Evolutionary conservation across 371 early-diverging fungal genomes (phyloP).

Genomic region (Mortierella sp.): DNA sequence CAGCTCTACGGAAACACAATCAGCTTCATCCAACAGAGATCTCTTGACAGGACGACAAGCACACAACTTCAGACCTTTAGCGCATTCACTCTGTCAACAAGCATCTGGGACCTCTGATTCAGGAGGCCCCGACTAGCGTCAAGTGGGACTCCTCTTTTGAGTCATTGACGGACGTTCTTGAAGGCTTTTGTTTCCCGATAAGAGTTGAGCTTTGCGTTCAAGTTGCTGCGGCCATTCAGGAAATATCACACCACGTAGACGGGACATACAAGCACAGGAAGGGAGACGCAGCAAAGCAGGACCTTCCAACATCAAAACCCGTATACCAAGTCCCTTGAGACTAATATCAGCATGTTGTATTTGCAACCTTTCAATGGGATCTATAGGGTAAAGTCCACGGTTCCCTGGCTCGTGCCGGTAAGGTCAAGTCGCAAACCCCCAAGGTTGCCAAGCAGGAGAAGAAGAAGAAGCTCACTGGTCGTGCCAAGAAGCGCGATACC

Average conservation of each 20-base stretch:
- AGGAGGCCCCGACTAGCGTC: background rate
- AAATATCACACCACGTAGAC: background rate
- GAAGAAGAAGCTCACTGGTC: constrained; percentile 94
- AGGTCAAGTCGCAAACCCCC: constrained; percentile 99
- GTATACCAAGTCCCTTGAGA: background rate
- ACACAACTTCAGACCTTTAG: background rate
- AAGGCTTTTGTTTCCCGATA: background rate
- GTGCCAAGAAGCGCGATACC: constrained; percentile 97
- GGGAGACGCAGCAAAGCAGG: background rate
- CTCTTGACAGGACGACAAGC: background rate
- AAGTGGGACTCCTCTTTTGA: background rate
- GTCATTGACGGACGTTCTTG: background rate
- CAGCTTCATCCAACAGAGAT: background rate
- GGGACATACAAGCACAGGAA: background rate
- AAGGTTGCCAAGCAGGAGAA: constrained; percentile 99
- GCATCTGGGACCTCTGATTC: constrained; percentile 8
- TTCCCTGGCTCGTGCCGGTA: constrained; percentile 99
- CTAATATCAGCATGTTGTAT: constrained; percentile 83
- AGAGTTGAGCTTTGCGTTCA: background rate
- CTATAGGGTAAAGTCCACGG: constrained; percentile 99
- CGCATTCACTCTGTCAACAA: background rate
- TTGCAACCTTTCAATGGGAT: constrained; percentile 97
- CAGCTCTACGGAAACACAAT: background rate
- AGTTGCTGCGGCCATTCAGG: background rate
- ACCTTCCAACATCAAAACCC: background rate